Evolutionary conservation across 805 yeast genomes (phyloP).

Genomic region (Suhomyces sp.): DNA sequence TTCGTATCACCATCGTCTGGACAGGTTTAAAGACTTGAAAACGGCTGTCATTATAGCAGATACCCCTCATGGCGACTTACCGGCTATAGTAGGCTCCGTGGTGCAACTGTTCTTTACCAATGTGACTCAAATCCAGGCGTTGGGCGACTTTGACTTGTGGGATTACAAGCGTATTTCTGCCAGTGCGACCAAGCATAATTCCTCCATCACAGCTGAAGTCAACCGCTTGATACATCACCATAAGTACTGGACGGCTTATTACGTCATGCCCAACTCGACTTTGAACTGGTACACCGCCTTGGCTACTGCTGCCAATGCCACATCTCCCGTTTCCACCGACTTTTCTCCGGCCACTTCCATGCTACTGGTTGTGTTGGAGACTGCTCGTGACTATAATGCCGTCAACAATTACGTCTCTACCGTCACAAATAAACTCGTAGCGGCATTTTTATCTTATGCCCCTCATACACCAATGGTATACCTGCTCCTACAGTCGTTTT

Average conservation of each 20-base stretch:
- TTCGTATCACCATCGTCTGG: conserved; percentile 21
- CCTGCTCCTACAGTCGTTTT: conserved; percentile 13
- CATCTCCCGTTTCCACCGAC: conserved; percentile 2
- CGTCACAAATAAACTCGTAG: conserved; percentile 15
- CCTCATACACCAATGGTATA: conserved; percentile 18
- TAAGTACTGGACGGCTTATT: conserved; percentile 29
- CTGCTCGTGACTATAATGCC: conserved; percentile 34
- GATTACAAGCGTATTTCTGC: conserved; percentile 13
- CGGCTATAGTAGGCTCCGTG: conserved; percentile 23
- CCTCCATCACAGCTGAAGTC: conserved; percentile 25
- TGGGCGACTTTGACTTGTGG: conserved; percentile 26
- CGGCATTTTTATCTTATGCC: conserved; percentile 14
- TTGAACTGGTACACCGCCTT: conserved; percentile 20
- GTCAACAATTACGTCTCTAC: conserved; percentile 20
- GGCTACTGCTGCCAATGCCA: conserved; percentile 3
- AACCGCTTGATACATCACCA: conserved; percentile 30
- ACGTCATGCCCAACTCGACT: conserved; percentile 29
- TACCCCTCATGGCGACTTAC: conserved; percentile 16
- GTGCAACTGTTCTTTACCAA: conserved; percentile 19
- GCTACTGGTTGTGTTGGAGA: conserved; percentile 27
- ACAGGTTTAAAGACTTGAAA: conserved; percentile 19
- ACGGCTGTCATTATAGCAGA: conserved; percentile 30
- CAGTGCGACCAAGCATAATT: conserved; percentile 19
- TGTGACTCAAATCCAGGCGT: conserved; percentile 16
- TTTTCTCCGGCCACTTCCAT: conserved; percentile 20